Evolutionary conservation across 2,329 filamentous ascomycete species (phyloP), one percentile per base, ranked within the genome.

Genomic region (Calonectria pauciramosa): DNA sequence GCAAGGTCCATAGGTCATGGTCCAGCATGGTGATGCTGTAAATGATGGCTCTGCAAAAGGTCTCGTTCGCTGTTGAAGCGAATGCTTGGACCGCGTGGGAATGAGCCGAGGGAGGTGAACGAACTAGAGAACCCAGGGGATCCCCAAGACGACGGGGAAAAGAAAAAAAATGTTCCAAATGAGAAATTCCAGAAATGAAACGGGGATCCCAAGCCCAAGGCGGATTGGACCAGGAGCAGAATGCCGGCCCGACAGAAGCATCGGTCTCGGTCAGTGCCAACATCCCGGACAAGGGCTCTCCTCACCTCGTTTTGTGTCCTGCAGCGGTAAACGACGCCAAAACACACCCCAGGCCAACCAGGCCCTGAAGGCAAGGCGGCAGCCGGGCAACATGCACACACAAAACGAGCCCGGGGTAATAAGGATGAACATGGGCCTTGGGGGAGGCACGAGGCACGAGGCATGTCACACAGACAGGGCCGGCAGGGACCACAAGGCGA

Each of bases 401-500:
- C 26, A 65, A 65, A 44, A 65, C 38, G 38, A 65, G 60, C 60
- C 41, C 41, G 60, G 60, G 60, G 56, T 63, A 63, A 63, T 63
- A 65, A 65, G 60, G 60, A 65, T 49, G 60, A 65, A 49, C 60
- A 65, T 63, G 56, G 56, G 56, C 56, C 56, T 63, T 63, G 56
- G 56, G 56, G 23, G 56, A 65, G 41, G 60, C 60, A 47, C 41
- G 60, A 65, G 60, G 60, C 60, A 65, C 41, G 41, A 47, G 60
- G 60, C 41, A 65, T 65, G 60, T 65, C 60, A 65, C 60, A 65
- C 60, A 47, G 38, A 49, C 60, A 65, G 60, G 60, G 60, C 60
- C 60, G 41, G 44, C 64, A 67, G 65, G 63, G 54, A 32, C 60
- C 60, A 68, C 67, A 70, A 70, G 67, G 67, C 67, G 67, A 63